Conservation (phyloP, 2,329 filamentous ascomycete genomes). For the Tolypocladium paradoxum region DNA sequence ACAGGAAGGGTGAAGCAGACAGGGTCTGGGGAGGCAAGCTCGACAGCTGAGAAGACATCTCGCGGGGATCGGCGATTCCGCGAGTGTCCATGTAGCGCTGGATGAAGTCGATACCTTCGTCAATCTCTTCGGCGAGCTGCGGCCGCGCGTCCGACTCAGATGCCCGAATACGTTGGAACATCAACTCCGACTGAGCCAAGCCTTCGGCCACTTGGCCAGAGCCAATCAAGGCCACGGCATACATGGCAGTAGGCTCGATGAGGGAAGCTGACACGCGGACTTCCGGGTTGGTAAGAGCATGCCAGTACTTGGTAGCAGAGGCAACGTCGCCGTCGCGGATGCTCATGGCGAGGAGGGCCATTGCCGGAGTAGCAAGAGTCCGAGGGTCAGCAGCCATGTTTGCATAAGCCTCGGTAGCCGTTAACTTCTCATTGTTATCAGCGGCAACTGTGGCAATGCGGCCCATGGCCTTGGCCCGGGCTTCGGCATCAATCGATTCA, state of each 20-base stretch:
- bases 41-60: conserved; percentile 34
- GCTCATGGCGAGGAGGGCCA: conserved; percentile 78
- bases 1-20: conserved; percentile 37
- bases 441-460: conserved; percentile 69
- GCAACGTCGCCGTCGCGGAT: conserved; percentile 72
- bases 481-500: conserved; percentile 47
- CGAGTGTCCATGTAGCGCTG: conserved; percentile 46
- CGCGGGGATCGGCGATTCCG: conserved; percentile 44
- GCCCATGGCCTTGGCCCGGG: conserved; percentile 54
- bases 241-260: conserved; percentile 86
- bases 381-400: conserved; percentile 41
- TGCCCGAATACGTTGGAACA: conserved; percentile 76
- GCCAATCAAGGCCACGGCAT: conserved; percentile 75
- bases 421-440: conserved; percentile 60
- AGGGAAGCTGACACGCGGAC: conserved; percentile 52
- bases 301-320: conserved; percentile 72
- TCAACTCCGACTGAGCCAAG: conserved; percentile 65
- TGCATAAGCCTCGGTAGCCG: conserved; percentile 57
- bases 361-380: conserved; percentile 48
- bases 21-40: conserved; percentile 32
- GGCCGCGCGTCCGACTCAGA: conserved; percentile 37
- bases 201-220: conserved; percentile 78
- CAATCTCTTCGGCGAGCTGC: conserved; percentile 67
- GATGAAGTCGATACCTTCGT: conserved; percentile 70
- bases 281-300: conserved; percentile 53